Base-by-base conservation (phyloP, 202 grass and related monocot genomes). In the Carex arenaria region DNA sequence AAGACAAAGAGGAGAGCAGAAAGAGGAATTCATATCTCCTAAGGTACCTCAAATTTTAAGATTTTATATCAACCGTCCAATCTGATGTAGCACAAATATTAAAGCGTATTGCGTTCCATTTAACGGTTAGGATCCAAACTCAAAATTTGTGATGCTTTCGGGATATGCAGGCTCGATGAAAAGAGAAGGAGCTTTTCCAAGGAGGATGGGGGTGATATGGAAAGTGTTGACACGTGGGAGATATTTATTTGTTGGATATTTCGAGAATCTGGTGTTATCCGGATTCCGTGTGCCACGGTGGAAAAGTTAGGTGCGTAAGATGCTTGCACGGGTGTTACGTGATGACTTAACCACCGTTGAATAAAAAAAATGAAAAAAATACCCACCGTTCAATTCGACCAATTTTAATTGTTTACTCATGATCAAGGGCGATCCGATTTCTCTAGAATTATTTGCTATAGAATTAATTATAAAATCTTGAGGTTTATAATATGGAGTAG, bases 321-420 rank as follows among this genome's bases (percentile, higher is more conserved):
- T 79, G 55, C 54, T 40, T 13, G 85, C 93, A 94, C 93, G 93
- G 82, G 80, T 63, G 14, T 72, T 79, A 43, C 85, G 84, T 95
- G 92, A 92, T 60, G 15, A 10, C 5, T 40, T 81, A 73, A 78
- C 73, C 54, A 52, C 82, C 84, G 61, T 83, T 78, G 72, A 14
- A 72, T 34, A 26, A 34, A 34, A 34, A 34, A 34, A 34, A 3
- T 34, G 4, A 34, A 34, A 34, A 34, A 34, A 34, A 34, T 4
- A 34, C 3, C 38, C 38, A 40, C 38, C 38, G 38, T 40, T 40
- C 1, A 40, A 40, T 15, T 32, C 4, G 0, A 72, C 42, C 42
- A 51, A 47, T 71, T 45, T 40, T 40, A 19, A 15, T 75, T 17
- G 6, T 76, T 56, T 32, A 32, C 3, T 31, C 1, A 8, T 56